These are phyloP conservation scores for Emmonsiellopsis sp. DNA, from an alignment of 2,329 filamentous ascomycete genomes.

Conservation along the genomic window DNA sequence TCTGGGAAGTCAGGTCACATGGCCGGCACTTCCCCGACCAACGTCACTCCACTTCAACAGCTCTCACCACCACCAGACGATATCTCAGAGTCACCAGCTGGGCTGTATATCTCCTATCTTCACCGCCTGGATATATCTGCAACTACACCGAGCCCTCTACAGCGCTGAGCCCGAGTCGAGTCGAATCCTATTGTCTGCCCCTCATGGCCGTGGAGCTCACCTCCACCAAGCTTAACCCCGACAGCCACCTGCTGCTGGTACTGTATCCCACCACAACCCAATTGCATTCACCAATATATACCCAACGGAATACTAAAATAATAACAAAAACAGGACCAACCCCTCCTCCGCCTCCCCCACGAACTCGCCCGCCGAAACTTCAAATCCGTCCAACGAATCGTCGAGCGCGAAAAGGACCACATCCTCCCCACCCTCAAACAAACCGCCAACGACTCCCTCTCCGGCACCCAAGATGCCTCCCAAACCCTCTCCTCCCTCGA, in stretches of 20 bases:
- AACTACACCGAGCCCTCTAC: background rate
- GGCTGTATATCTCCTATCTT: background rate
- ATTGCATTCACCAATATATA: background rate
- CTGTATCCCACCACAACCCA: background rate
- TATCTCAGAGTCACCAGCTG: no score
- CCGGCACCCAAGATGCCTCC: constrained; percentile 52
- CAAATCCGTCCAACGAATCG: constrained; percentile 54
- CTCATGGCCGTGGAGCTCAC: constrained; percentile 36
- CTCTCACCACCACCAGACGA: no score
- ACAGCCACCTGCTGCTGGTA: constrained; percentile 43
- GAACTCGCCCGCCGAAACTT: constrained; percentile 93
- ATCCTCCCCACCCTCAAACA: constrained; percentile 42
- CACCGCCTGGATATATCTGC: background rate
- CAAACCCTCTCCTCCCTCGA: constrained; percentile 76
- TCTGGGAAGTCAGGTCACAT: no score
- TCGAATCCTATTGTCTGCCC: background rate
- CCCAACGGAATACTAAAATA: background rate
- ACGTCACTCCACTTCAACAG: no score
- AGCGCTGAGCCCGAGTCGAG: background rate
- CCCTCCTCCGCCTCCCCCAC: constrained; percentile 82
- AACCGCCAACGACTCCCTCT: constrained; percentile 54
- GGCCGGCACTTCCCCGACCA: no score
- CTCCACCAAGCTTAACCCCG: constrained; percentile 40
- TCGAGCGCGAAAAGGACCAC: constrained; percentile 41
- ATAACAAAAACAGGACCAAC: constrained; percentile 63